Base-by-base conservation (phyloP, 805 yeast genomes). In the Ogataea henricii region DNA sequence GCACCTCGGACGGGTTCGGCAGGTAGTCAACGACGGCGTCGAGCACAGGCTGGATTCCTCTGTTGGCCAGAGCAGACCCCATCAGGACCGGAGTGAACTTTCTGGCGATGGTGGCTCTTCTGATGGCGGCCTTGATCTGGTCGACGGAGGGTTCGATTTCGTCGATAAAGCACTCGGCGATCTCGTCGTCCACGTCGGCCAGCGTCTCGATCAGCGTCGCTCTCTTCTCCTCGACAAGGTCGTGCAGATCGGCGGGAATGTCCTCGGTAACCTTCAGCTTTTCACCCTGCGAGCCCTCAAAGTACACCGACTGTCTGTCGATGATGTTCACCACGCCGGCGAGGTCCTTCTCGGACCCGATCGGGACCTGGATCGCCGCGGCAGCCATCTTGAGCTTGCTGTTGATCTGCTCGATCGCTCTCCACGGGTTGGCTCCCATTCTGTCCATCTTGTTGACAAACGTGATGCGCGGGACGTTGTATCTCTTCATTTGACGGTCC, bases 371-470 rank as follows among this genome's bases (percentile, higher is more conserved):
- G 52, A 94, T 81, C 16, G 98, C 97, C 50, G 98, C 98, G 53
- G 98, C 97, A 20, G 96, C 89, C 36, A 90, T 89, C 69, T 83
- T 89, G 66, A 94, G 79, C 68, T 94, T 94, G 46, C 71, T 58
- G 71, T 92, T 89, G 59, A 94, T 79, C 73, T 92, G 98, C 48
- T 88, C 96, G 60, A 94, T 87, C 48, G 95, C 97, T 54, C 79
- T 81, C 85, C 95, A 94, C 18, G 99, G 99, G 70, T 94, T 85
- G 47, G 99, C 88, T 57, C 99, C 99, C 97, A 94, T 89, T 67
- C 99, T 83, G 70, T 94, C 99, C 97, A 94, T 91, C 75, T 94
- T 94, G 73, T 94, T 94, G 69, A 94, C 87, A 64, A 94, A 94
- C 8, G 99, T 92, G 45, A 94, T 79, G 64, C 99, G 81, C 46